Base-by-base conservation (phyloP, 129 eudicot species). In the Scalesia atractyloides region DNA sequence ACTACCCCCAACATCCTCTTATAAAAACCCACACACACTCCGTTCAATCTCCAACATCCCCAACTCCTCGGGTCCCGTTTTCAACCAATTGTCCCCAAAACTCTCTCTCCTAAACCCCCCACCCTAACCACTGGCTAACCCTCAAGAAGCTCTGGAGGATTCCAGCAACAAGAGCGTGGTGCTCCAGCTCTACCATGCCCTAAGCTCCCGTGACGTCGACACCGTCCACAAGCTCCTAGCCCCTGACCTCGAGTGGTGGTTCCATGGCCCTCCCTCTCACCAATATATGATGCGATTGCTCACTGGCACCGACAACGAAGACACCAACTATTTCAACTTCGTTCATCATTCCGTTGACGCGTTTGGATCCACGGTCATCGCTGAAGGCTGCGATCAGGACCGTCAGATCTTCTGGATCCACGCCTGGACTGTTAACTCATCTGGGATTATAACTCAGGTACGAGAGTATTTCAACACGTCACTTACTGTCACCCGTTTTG, bases 231-330 rank as follows among this genome's bases (percentile, higher is more conserved):
- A 76, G 59, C 86, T 95, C 77, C 80, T 95, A 24, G 96, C 97
- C 43, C 73, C 96, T 19, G 97, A 95, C 82, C 96, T 95, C 72
- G 99, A 95, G 91, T 90, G 97, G 97, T 95, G 99, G 97, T 95
- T 95, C 89, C 99, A 95, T 83, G 99, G 99, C 81, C 99, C 99
- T 7, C 99, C 97, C 7, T 69, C 96, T 13, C 96, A 95, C 85
- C 99, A 90, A 73, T 95, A 79, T 85, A 84, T 95, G 93, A 95
- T 90, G 99, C 97, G 83, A 73, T 76, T 95, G 70, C 96, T 95
- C 80, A 95, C 97, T 62, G 99, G 99, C 7, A 77, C 85, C 5
- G 80, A 67, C 20, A 39, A 66, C 63, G 34, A 76, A 54, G 70
- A 79, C 9, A 2, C 72, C 0, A 53, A 79, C 19, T 53, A 77